These are phyloP conservation scores for Schwanniomyces etchellsii DNA, from an alignment of 1,139 yeast species.

Conservation along the genomic window DNA sequence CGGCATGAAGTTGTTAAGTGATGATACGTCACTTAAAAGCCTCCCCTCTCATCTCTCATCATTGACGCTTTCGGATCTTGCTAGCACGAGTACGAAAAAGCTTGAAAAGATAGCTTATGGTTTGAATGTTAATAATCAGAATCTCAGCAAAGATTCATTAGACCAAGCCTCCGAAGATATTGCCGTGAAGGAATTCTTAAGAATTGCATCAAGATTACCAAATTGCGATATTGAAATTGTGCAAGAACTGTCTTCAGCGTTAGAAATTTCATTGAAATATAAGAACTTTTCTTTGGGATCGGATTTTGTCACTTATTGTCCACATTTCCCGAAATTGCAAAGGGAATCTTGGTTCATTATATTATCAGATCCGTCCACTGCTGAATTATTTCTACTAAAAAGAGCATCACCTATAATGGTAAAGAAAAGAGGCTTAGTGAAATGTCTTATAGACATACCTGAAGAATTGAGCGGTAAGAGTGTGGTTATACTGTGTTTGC, in stretches of 20 bases:
- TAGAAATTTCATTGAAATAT: constrained; percentile 49
- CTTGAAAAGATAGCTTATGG: constrained; percentile 27
- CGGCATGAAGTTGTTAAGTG: constrained; percentile 43
- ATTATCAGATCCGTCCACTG: constrained; percentile 38
- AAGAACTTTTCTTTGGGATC: constrained; percentile 46
- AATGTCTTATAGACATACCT: constrained; percentile 45
- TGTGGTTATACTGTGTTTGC: constrained; percentile 46
- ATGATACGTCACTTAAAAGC: constrained; percentile 1
- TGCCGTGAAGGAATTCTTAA: constrained; percentile 28
- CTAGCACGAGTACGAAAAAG: constrained; percentile 18
- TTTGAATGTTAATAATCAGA: constrained; percentile 25
- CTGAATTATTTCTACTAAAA: constrained; percentile 55
- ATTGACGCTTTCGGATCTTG: constrained; percentile 8
- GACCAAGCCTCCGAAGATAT: neutral
- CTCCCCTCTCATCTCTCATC: constrained; percentile 7
- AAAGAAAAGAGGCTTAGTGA: constrained; percentile 38
- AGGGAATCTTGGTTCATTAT: constrained; percentile 92
- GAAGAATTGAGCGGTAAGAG: constrained; percentile 40
- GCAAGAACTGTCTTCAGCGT: constrained; percentile 25
- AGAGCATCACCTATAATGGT: constrained; percentile 57
- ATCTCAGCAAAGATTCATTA: neutral
- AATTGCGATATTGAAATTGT: constrained; percentile 29
- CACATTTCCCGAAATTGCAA: constrained; percentile 84
- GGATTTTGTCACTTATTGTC: constrained; percentile 67
- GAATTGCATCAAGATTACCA: constrained; percentile 45